Evolutionary conservation across 139 green algal species (phyloP).

Genomic region (Tetratostichococcus sp.): DNA sequence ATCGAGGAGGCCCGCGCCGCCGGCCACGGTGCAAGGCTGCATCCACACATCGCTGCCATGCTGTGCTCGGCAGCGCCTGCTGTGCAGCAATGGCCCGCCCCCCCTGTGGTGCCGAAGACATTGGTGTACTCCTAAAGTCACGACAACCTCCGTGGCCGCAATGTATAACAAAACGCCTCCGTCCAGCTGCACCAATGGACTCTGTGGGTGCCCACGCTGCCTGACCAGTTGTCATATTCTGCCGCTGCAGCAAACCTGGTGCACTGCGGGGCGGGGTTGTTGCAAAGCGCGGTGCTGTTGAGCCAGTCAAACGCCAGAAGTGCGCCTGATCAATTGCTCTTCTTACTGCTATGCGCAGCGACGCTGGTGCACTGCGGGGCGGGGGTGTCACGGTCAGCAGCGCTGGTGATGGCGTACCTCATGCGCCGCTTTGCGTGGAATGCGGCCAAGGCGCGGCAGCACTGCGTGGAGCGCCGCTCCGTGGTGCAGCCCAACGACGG

Average conservation of each 20-base stretch:
- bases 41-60: no score
- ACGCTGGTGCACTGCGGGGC: slow-evolving; percentile 83
- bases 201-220: no score
- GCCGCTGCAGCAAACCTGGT: slow-evolving; percentile 38
- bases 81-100: no score
- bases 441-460: slow-evolving; percentile 33
- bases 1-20: slow-evolving; percentile 51
- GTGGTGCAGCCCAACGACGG: slow-evolving; percentile 69
- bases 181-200: no score
- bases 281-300: slow-evolving; percentile 60
- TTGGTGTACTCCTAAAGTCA: no score
- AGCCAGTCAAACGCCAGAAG: background rate
- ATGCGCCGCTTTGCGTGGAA: slow-evolving; percentile 64
- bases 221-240: no score
- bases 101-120: no score
- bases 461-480: slow-evolving; percentile 35
- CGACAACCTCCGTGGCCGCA: no score
- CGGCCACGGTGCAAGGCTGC: slow-evolving; percentile 9
- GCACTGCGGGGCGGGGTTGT: slow-evolving; percentile 79
- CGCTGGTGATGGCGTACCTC: slow-evolving; percentile 72
- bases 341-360: no score
- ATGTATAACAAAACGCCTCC: no score
- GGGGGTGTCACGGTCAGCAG: slow-evolving; percentile 67
- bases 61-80: no score
- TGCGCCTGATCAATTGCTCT: no score